These are phyloP conservation scores for Leonotis leonurus DNA, from an alignment of 257 asterid genomes.

Conservation along the genomic window DNA sequence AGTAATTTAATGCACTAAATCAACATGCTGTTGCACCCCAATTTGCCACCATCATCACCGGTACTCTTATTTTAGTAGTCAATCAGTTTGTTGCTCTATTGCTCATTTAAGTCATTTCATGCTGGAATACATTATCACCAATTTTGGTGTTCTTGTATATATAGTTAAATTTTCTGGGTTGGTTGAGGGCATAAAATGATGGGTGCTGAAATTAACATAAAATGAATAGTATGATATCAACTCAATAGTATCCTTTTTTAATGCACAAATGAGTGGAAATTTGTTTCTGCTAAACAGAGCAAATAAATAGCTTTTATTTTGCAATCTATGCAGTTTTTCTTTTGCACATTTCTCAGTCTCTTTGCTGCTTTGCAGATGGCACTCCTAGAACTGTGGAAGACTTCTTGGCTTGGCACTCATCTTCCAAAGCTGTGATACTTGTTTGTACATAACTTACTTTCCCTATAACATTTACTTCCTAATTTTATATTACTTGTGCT, in stretches of 20 bases:
- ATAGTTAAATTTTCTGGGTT: background rate
- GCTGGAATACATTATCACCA: background rate
- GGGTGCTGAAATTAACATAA: background rate
- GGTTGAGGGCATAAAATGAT: background rate
- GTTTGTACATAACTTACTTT: conserved; percentile 83
- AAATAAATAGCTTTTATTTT: background rate
- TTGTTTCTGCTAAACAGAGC: background rate
- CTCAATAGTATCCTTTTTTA: background rate
- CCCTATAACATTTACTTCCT: conserved; percentile 10
- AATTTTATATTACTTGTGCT: background rate
- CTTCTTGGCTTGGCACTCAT: conserved; percentile 38
- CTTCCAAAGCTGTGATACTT: conserved; percentile 85
- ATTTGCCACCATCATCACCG: background rate
- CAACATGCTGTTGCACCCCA: background rate
- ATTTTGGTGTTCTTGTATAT: background rate
- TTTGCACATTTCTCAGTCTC: conserved; percentile 8
- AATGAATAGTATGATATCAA: background rate
- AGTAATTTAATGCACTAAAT: background rate
- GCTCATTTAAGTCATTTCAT: background rate
- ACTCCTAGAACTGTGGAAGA: conserved; percentile 53
- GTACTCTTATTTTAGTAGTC: background rate
- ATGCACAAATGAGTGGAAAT: background rate
- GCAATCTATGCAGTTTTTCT: background rate
- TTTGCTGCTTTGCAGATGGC: conserved; percentile 42
- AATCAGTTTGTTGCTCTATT: background rate